Percentiles rank a stretch among this genome's conserved stretches.
Evolutionary conservation across 1,284 basidiomycete genomes (phyloP).

Genomic region (Ustilago nuda): DNA sequence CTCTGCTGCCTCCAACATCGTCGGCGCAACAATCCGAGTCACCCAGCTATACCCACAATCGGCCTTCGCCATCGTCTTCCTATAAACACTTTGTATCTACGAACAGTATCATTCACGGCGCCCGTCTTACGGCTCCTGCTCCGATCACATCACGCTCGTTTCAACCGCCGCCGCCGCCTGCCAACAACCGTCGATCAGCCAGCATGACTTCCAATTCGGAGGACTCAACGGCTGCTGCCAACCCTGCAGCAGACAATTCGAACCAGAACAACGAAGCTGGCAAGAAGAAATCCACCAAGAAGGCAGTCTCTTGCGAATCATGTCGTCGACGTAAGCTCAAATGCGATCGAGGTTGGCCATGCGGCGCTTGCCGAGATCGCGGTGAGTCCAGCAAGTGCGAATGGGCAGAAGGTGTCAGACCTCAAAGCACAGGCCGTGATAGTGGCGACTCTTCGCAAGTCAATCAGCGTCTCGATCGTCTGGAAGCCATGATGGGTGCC

Average conservation of each 20-base stretch:
- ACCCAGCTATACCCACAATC: slow-evolving; percentile 7
- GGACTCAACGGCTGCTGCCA: slow-evolving; percentile 2
- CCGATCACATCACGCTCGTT: slow-evolving; percentile 2
- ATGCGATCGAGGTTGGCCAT: slow-evolving; percentile 59
- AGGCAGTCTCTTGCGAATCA: slow-evolving; percentile 63
- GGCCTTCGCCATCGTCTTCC: neutral
- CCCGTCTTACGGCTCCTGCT: slow-evolving; percentile 18
- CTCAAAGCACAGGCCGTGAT: slow-evolving; percentile 55
- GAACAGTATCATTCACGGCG: slow-evolving; percentile 7
- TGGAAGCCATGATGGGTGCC: slow-evolving; percentile 56
- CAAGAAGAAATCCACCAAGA: slow-evolving; percentile 58
- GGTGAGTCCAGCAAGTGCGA: slow-evolving; percentile 58
- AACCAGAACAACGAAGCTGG: slow-evolving; percentile 12
- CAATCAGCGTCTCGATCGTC: slow-evolving; percentile 51
- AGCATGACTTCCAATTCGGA: slow-evolving; percentile 27
- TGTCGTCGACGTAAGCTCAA: slow-evolving; percentile 64
- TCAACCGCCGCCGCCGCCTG: slow-evolving; percentile 2
- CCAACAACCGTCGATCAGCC: slow-evolving; percentile 1
- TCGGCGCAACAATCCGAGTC: slow-evolving; percentile 9
- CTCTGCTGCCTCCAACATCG: slow-evolving; percentile 23
- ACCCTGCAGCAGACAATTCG: slow-evolving; percentile 3
- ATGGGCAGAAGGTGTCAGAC: slow-evolving; percentile 62
- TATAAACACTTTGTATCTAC: slow-evolving; percentile 7
- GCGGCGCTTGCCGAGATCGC: slow-evolving; percentile 54
- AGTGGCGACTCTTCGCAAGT: slow-evolving; percentile 31